These are phyloP conservation scores for Penicillium sp. DNA, from an alignment of 2,329 filamentous ascomycete genomes.

Conservation along the genomic window DNA sequence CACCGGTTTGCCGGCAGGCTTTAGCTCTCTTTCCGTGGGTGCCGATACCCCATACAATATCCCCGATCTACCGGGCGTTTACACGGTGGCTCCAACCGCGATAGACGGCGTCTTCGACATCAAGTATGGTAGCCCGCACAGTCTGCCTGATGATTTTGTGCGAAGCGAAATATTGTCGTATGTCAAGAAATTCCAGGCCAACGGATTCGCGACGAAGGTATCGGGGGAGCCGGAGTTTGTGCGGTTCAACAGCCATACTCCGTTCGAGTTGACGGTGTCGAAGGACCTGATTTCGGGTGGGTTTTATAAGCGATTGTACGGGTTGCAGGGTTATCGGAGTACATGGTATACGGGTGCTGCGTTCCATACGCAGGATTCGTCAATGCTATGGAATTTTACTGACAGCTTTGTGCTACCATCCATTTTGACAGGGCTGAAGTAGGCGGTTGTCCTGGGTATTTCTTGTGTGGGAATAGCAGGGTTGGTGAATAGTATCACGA, in stretches of 20 bases:
- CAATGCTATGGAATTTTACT: constrained; percentile 22
- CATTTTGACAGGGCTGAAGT: constrained; percentile 3
- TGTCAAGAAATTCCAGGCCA: constrained; percentile 17
- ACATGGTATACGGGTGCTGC: constrained; percentile 52
- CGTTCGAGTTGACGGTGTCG: constrained; percentile 42
- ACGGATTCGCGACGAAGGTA: constrained; percentile 20
- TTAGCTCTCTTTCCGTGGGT: constrained; percentile 10
- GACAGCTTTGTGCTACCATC: constrained; percentile 13
- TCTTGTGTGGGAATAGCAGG: background rate
- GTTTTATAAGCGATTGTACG: constrained; percentile 49
- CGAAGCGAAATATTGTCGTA: constrained; percentile 33
- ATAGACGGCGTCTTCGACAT: constrained; percentile 24
- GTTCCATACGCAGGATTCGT: constrained; percentile 22
- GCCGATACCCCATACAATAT: constrained; percentile 20
- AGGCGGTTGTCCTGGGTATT: background rate
- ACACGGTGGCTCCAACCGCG: constrained; percentile 27
- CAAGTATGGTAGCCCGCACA: constrained; percentile 24
- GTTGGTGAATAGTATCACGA: background rate
- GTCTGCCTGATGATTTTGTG: constrained; percentile 31
- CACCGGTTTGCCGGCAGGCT: constrained; percentile 40
- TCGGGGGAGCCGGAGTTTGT: constrained; percentile 36
- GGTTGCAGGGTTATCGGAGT: constrained; percentile 49
- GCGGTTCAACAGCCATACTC: constrained; percentile 43
- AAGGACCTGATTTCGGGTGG: constrained; percentile 42
- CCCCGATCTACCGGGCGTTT: constrained; percentile 31